These are phyloP conservation scores for Phytophthora sojae DNA, from an alignment of 352 stramenopile genomes.

Conservation along the genomic window DNA sequence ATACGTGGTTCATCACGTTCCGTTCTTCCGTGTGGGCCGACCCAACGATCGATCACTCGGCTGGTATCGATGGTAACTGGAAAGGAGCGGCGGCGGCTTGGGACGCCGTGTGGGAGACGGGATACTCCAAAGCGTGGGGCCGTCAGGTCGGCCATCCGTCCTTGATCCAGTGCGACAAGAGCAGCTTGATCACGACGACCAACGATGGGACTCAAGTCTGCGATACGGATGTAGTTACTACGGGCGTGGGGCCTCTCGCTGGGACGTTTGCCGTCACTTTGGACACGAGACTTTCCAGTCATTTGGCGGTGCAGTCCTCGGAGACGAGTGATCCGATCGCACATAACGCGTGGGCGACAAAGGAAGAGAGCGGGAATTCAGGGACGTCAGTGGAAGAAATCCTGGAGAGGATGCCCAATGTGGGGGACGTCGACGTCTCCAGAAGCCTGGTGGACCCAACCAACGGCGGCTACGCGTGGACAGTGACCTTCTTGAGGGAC, in stretches of 20 bases:
- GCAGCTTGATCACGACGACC: slow-evolving; percentile 67
- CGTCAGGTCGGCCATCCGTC: slow-evolving; percentile 94
- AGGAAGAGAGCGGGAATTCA: slow-evolving; percentile 88
- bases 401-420: slow-evolving; percentile 93
- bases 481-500: slow-evolving; percentile 95
- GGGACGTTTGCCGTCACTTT: slow-evolving; percentile 93
- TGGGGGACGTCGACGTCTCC: slow-evolving; percentile 94
- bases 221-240: slow-evolving; percentile 21
- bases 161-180: slow-evolving; percentile 62
- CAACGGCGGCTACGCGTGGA: slow-evolving; percentile 96
- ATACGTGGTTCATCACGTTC: slow-evolving; percentile 95
- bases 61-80: slow-evolving; percentile 92
- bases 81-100: slow-evolving; percentile 74
- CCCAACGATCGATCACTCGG: slow-evolving; percentile 89
- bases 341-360: slow-evolving; percentile 93
- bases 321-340: slow-evolving; percentile 85
- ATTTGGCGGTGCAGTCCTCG: slow-evolving; percentile 72
- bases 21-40: slow-evolving; percentile 93
- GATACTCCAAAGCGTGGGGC: slow-evolving; percentile 97
- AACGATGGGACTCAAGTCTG: slow-evolving; percentile 68
- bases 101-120: slow-evolving; percentile 93
- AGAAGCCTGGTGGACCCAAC: slow-evolving; percentile 82
- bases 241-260: slow-evolving; percentile 87
- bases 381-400: slow-evolving; percentile 96
- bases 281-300: slow-evolving; percentile 70